Base-by-base conservation (phyloP, 441 rosid species). In the Biscutella laevigata region DNA sequence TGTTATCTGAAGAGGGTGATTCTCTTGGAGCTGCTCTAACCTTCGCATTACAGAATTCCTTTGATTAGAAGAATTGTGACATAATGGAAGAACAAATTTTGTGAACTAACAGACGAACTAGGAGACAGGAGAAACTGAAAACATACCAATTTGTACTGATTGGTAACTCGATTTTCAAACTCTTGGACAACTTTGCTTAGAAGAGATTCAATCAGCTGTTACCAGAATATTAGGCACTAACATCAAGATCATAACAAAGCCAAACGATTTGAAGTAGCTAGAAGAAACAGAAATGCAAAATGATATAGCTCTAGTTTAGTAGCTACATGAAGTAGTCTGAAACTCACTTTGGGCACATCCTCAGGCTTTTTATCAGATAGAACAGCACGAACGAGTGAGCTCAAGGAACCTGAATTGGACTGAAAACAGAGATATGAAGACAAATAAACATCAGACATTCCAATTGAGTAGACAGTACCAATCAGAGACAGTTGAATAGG, bases 201-300 rank as follows among this genome's bases (percentile, higher is more conserved):
- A 44, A 92, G 83, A 11, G 94, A 80, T 76, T 92, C 96, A 67
- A 83, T 77, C 74, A 88, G 59, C 95, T 92, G 70, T 61, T 41
- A 35, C 65, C 57, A 57, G 38, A 60, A 44, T 53, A 40, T 51
- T 48, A 64, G 32, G 26, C 25, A 33, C 6, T 49, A 48, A 27
- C 24, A 37, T 58, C 5, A 59, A 24, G 20, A 24, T 28, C 19
- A 53, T 15, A 32, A 49, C 21, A 47, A 55, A 48, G 52, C 27
- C 53, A 56, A 25, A 25, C 1, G 9, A 48, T 17, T 33, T 4
- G 29, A 26, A 24, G 45, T 29, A 34, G 40, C 7, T 27, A 14
- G 28, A 55, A 56, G 32, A 48, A 39, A 26, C 38, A 40, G 15
- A 44, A 42, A 50, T n/a, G 30, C 13, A 16, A 47, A 49, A 33